A percentile compares a stretch with the other conserved stretches of the same genome.
Evolutionary conservation across 148 eudicot genomes (phyloP).

Genomic region (Fagopyrum esculentum): DNA sequence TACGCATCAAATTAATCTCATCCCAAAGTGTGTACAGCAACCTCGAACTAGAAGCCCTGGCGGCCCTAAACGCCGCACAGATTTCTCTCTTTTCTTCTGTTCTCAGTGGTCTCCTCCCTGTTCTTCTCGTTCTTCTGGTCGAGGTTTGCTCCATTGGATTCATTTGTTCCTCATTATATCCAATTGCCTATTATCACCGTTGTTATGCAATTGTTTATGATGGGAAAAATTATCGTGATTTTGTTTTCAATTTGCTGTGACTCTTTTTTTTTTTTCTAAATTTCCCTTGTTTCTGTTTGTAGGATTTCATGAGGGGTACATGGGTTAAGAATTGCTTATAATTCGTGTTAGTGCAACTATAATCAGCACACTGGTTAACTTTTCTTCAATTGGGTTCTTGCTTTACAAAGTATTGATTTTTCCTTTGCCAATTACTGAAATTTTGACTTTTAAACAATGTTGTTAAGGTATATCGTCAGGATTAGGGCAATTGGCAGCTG

Average conservation of each 20-base stretch:
- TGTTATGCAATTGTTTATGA: too few relatives aligned
- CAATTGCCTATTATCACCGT: not conserved
- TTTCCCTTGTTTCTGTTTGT: not conserved
- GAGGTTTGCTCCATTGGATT: slow-evolving; percentile 4
- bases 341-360: not conserved
- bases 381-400: not conserved
- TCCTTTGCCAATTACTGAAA: not conserved
- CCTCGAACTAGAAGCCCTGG: slow-evolving; percentile 20
- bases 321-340: not conserved
- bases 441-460: not conserved
- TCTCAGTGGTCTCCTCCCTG: slow-evolving; percentile 14
- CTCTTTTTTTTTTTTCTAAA: too few relatives aligned
- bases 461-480: not conserved
- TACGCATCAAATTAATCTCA: slow-evolving; percentile 14
- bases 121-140: slow-evolving; percentile 18
- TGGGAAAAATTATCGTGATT: not conserved
- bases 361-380: not conserved
- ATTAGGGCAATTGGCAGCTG: slow-evolving; percentile 3
- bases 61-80: slow-evolving; percentile 24
- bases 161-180: not conserved
- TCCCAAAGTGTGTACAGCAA: slow-evolving; percentile 23
- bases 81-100: slow-evolving; percentile 23
- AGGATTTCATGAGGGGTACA: not conserved
- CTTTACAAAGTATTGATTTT: not conserved
- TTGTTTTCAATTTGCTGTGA: not conserved